These are phyloP conservation scores for Neurospora sp. DNA, from an alignment of 495 filamentous ascomycete species.

Conservation along the genomic window DNA sequence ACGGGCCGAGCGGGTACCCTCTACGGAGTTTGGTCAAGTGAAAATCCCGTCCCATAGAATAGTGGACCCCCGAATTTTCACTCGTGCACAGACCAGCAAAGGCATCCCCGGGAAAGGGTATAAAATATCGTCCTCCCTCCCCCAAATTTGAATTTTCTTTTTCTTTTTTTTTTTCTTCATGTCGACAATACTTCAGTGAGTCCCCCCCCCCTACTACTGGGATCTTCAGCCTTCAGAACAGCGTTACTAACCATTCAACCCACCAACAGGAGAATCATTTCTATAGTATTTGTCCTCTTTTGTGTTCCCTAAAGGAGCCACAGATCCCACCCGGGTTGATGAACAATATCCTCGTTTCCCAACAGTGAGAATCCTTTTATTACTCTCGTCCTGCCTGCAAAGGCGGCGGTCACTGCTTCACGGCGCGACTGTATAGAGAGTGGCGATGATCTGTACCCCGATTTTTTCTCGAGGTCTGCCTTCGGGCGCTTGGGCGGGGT, in stretches of 20 bases:
- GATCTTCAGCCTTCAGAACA: neutral
- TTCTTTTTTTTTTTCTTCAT: constrained; percentile 31
- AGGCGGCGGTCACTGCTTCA: constrained; percentile 28
- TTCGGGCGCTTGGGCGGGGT: constrained; percentile 46
- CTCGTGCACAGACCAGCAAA: constrained; percentile 37
- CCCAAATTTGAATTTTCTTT: constrained; percentile 17
- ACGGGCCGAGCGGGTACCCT: neutral
- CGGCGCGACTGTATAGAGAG: constrained; percentile 42
- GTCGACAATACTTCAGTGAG: constrained; percentile 55
- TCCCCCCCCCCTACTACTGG: constrained; percentile 25
- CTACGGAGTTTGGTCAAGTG: constrained; percentile 33
- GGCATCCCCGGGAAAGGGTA: constrained; percentile 8
- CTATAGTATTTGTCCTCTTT: constrained; percentile 76
- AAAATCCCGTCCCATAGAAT: neutral
- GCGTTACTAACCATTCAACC: too few relatives aligned
- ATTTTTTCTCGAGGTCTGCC: constrained; percentile 31
- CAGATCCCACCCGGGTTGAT: constrained; percentile 56
- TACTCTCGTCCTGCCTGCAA: constrained; percentile 43
- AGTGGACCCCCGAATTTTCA: constrained; percentile 26
- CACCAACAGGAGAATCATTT: constrained; percentile 62
- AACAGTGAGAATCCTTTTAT: constrained; percentile 43
- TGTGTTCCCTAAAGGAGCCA: constrained; percentile 66
- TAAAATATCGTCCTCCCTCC: constrained; percentile 16
- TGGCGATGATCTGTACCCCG: constrained; percentile 57
- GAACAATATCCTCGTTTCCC: constrained; percentile 48